Conservation (phyloP, 768 basidiomycete species). For the Boletus tylopilopsis region DNA sequence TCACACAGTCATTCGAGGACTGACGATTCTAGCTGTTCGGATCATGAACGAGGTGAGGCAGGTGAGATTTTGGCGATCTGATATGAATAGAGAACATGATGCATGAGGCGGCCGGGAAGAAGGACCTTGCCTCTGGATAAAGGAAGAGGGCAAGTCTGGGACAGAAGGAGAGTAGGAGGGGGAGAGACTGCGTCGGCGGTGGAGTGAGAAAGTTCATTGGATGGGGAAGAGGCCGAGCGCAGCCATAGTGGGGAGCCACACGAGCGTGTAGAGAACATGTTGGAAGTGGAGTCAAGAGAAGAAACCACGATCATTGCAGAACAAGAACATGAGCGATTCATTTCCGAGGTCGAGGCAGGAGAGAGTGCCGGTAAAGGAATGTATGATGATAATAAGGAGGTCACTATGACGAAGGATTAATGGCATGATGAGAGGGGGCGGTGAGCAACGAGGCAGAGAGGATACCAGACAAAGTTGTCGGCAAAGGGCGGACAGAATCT, state of each 20-base stretch:
- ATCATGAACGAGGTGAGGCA: slow-evolving; percentile 31
- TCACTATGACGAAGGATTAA: slow-evolving; percentile 21
- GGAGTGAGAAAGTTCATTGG: slow-evolving; percentile 21
- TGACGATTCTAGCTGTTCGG: slow-evolving; percentile 20
- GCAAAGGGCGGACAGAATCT: slow-evolving; percentile 14
- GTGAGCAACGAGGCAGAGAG: slow-evolving; percentile 19
- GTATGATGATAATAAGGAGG: slow-evolving; percentile 20
- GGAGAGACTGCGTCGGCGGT: slow-evolving; percentile 4
- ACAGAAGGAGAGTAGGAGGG: not conserved
- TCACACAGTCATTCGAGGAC: slow-evolving; percentile 26
- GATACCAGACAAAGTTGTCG: slow-evolving; percentile 17
- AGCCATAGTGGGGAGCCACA: slow-evolving; percentile 19
- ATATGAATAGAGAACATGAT: slow-evolving; percentile 30
- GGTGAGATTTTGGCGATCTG: slow-evolving; percentile 25
- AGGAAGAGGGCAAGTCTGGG: not conserved
- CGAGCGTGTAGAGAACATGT: slow-evolving; percentile 27
- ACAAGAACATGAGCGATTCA: slow-evolving; percentile 32
- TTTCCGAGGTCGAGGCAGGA: slow-evolving; percentile 31
- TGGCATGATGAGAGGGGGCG: slow-evolving; percentile 7
- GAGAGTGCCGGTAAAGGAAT: slow-evolving; percentile 17
- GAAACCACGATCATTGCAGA: slow-evolving; percentile 25
- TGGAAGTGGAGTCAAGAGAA: slow-evolving; percentile 27
- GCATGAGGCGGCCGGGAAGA: slow-evolving; percentile 22
- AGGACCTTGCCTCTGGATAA: not conserved
- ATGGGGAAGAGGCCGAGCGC: slow-evolving; percentile 16